Evolutionary conservation across 2,329 filamentous ascomycete species (phyloP), one percentile per base, ranked within the genome.

Genomic region (Stagonosporopsis rhizophila): DNA sequence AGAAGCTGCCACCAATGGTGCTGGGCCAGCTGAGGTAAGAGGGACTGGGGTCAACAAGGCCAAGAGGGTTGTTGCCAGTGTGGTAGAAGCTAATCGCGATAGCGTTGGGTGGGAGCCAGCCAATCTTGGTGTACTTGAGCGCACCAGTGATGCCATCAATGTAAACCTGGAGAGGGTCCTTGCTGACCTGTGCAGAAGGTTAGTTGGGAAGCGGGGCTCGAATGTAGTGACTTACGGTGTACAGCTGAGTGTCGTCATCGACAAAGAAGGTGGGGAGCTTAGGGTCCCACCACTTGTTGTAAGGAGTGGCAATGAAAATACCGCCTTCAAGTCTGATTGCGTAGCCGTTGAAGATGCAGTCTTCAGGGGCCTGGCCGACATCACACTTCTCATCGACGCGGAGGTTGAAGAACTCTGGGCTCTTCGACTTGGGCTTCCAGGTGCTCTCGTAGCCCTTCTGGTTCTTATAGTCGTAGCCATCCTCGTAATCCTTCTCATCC

Each of bases 1-100:
- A 41, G 47, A 57, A 53, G 48, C 25, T 45, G 25, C 40, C 20
- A 2, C 64, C 67, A 25, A 56, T 41, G 8, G 69, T 70, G 37
- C 58, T 64, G 14, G 68, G 70, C 67, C 70, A 74, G 57, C 65
- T 64, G 34, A 72, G 59, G 50, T 62, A 65, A 19, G 68, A 64
- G 17, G 69, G 62, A 34, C 62, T 69, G 30, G 64, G 62, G 35
- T 60, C 59, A 12, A 69, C 50, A 4, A 50, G 22, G 6, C 60
- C 56, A n/a, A 67, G 60, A 22, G 68, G 69, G 45, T 71, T 72
- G 61, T 65, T 65, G 27, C 69, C 66, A 8, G 62, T 67, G 50
- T 70, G 63, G 57, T 61, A 70, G 55, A 67, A 70, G 45, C 60
- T 60, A 41, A 59, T 59, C 8, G 65, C 47, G 32, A 72, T 68